Evolutionary conservation across 1,139 yeast species (phyloP).

Genomic region (Suhomyces wounanorum): DNA sequence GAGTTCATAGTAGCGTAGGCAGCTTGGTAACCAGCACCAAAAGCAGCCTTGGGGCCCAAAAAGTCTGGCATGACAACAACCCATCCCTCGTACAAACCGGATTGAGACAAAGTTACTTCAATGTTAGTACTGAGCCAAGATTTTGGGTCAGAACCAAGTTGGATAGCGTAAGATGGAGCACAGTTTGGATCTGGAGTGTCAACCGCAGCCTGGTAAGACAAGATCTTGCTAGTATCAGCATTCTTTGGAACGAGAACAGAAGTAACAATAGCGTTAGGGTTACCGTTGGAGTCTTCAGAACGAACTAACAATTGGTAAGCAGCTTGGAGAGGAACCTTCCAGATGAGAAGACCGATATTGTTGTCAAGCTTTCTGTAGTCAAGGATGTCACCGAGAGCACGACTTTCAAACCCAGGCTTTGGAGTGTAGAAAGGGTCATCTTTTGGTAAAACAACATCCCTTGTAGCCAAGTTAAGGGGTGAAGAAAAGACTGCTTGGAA

Average conservation of each 20-base stretch:
- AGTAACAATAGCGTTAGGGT: conserved; percentile 33
- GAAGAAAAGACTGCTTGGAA: not conserved
- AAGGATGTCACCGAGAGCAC: conserved; percentile 29
- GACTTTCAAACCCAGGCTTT: conserved; percentile 27
- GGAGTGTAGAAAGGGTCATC: conserved; percentile 33
- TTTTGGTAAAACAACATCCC: not conserved
- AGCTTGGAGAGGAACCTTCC: conserved; percentile 20
- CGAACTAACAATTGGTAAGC: conserved; percentile 38
- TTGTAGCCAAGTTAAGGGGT: not conserved
- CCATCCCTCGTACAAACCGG: conserved; percentile 31
- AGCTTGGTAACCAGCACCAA: conserved; percentile 32
- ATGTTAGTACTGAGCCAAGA: conserved; percentile 7
- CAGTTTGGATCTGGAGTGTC: conserved; percentile 33
- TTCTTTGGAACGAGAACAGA: conserved; percentile 35
- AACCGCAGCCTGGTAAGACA: conserved; percentile 38
- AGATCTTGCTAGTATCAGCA: conserved; percentile 29
- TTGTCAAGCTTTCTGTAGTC: conserved; percentile 21
- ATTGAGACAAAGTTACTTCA: conserved; percentile 15
- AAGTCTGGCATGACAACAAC: conserved; percentile 37
- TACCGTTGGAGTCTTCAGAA: conserved; percentile 34
- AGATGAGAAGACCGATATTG: conserved; percentile 1
- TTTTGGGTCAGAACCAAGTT: conserved; percentile 20
- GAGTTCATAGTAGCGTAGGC: conserved; percentile 34
- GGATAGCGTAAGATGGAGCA: conserved; percentile 35
- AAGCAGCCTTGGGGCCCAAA: conserved; percentile 32